Evolutionary conservation across 768 basidiomycete species (phyloP), one percentile per base, ranked within the genome.

Genomic region (Tulasnella sp.): DNA sequence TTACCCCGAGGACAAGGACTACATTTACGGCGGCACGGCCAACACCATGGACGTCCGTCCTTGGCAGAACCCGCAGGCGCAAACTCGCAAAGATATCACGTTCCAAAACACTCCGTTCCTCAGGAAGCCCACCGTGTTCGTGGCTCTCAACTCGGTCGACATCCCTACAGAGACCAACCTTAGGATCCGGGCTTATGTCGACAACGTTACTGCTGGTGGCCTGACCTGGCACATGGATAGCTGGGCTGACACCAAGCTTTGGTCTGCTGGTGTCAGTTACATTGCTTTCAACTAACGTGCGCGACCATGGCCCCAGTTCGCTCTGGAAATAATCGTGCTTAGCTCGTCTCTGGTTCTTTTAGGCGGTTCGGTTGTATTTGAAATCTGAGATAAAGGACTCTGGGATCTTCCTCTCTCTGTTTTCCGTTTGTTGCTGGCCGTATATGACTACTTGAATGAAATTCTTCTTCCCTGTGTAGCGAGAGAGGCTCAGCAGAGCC

Each of bases 161-260:
- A 19, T 68, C 38, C 46, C 27, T 71, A 38, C 18, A 76, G 56
- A 76, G n/a, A 3, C 12, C 12, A 19, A 38, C 74, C 19, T 80
- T 39, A 78, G 80, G 21, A 34, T 73, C 39, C 40, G 42, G 10
- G 58, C 71, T 24, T 42, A 46, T 39, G 27, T 42, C 62, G 71
- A 48, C 80, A 24, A 19, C 40, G 71, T 80, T 46, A 52, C 36
- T 18, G 40, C 48, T n/a, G 62, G 19, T 5, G 80, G 79, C 31
- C 12, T 81, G n/a, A 80, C 80, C 31, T 81, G 80, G 80, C 79
- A 79, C 62, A 74, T 81, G 46, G 78, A 81, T 44, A 74, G 6
- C 75, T 81, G 80, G 80, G 42, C 36, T 9, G 77, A 78, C 52
- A 79, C 79, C 19, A 40, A 34, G 14, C 71, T 81, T 12, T 81